These are phyloP conservation scores for Cyclotella sp. DNA, from an alignment of 108 stramenopile species.

Conservation along the genomic window DNA sequence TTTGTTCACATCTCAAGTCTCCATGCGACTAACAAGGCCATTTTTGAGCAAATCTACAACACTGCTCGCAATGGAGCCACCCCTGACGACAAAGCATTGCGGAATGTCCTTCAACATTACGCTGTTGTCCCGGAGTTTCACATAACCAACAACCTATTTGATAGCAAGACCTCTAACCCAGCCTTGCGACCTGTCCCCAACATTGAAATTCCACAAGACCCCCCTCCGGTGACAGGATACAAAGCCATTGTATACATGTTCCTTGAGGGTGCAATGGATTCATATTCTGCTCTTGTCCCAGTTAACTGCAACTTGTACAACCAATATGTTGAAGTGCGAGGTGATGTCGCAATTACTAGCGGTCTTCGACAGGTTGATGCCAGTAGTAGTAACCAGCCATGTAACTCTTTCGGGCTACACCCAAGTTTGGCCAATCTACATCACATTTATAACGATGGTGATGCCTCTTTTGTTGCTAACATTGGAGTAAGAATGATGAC, in stretches of 20 bases:
- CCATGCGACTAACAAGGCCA: conserved; percentile 8
- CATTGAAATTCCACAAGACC: conserved; percentile 15
- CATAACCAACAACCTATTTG: conserved; percentile 26
- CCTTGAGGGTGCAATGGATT: conserved; percentile 47
- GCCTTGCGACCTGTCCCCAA: conserved; percentile 7
- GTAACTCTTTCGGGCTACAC: conserved; percentile 53
- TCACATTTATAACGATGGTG: conserved; percentile 44
- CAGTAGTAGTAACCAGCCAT: conserved; percentile 25
- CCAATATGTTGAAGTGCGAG: conserved; percentile 35
- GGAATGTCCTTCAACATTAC: conserved; percentile 15
- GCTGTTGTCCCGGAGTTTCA: conserved; percentile 53
- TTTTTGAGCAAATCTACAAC: conserved; percentile 28
- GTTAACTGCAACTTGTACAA: conserved; percentile 16
- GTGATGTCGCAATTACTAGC: conserved; percentile 27
- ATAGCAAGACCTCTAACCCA: conserved; percentile 1
- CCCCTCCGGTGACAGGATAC: conserved; percentile 39
- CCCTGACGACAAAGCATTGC: conserved; percentile 23
- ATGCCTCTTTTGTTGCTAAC: conserved; percentile 53
- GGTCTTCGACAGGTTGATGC: conserved; percentile 28
- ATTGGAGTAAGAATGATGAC: conserved; percentile 23
- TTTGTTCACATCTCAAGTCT: background rate
- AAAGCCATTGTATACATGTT: conserved; percentile 56
- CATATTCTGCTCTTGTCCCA: conserved; percentile 41
- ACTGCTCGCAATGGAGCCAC: background rate
- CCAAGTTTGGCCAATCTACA: conserved; percentile 25